phyloP scores from a whole-genome alignment of 371 early-diverging fungal genomes.

The Actinomucor elegans region DNA sequence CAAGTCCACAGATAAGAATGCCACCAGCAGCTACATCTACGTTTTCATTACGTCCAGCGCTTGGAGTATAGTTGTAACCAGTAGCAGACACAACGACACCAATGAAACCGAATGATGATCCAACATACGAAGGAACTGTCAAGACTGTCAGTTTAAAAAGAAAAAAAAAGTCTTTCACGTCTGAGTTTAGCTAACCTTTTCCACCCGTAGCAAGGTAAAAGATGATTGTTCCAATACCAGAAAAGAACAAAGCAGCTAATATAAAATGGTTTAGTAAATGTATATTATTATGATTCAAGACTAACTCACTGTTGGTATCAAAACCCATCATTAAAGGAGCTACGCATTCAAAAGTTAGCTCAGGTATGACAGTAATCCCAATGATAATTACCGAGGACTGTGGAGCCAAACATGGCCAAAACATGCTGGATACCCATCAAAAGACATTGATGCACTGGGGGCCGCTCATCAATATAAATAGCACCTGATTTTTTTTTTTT shows the following conservation, averaged over 20 bases:
- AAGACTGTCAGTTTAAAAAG: no score
- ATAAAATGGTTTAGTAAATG: no score
- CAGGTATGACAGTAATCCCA: background rate
- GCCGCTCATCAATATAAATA: conserved; percentile 51
- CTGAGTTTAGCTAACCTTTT: conserved; percentile 30
- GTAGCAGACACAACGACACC: conserved; percentile 53
- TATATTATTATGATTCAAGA: no score
- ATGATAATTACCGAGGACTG: conserved; percentile 36
- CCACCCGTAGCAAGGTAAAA: conserved; percentile 58
- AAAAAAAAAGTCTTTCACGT: no score
- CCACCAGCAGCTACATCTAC: conserved; percentile 53
- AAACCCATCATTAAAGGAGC: conserved; percentile 57
- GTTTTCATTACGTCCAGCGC: conserved; percentile 28
- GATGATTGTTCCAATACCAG: conserved; percentile 59
- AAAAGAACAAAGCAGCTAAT: conserved; percentile 56
- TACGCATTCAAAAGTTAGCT: background rate
- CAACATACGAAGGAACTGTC: conserved; percentile 57
- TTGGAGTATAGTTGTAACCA: conserved; percentile 39
- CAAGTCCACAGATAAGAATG: conserved; percentile 50
- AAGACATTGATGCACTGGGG: conserved; percentile 33
- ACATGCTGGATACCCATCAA: conserved; percentile 58
- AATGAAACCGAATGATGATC: conserved; percentile 58
- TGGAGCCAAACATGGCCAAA: conserved; percentile 63
- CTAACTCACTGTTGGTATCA: conserved; percentile 53
- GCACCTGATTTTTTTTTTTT: conserved; percentile 23